Conservation (phyloP, 2,329 filamentous ascomycete genomes). For the Cytospora leucostoma region DNA sequence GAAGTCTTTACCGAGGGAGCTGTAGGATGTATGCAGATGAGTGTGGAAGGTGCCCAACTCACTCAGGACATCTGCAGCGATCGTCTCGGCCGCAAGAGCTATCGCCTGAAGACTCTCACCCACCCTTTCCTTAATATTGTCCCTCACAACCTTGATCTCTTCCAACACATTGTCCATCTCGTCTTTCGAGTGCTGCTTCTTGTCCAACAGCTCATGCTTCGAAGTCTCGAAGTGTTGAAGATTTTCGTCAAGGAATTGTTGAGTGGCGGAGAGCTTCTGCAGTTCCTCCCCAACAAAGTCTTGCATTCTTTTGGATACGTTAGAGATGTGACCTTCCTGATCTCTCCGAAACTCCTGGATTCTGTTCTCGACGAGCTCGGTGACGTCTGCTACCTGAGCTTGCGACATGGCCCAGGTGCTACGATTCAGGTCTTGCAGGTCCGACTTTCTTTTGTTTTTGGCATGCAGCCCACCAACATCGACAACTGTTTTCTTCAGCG, state of each 20-base stretch:
- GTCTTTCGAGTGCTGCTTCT: slow-evolving; percentile 70
- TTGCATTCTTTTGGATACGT: slow-evolving; percentile 71
- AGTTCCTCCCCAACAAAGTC: slow-evolving; percentile 76
- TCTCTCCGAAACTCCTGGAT: slow-evolving; percentile 71
- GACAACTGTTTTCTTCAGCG: slow-evolving; percentile 72
- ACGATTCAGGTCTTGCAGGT: slow-evolving; percentile 78
- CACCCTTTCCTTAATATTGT: slow-evolving; percentile 84
- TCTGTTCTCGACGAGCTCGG: slow-evolving; percentile 72
- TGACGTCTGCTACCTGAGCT: slow-evolving; percentile 73
- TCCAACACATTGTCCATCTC: slow-evolving; percentile 90
- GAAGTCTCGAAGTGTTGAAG: slow-evolving; percentile 67
- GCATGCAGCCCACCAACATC: slow-evolving; percentile 82
- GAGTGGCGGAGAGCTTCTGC: slow-evolving; percentile 68
- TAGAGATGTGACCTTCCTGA: slow-evolving; percentile 70
- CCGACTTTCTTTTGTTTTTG: slow-evolving; percentile 83
- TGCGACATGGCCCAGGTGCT: slow-evolving; percentile 78
- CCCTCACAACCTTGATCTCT: slow-evolving; percentile 86
- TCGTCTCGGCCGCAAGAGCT: slow-evolving; percentile 80
- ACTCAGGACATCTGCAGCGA: slow-evolving; percentile 83
- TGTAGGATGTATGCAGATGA: slow-evolving; percentile 81
- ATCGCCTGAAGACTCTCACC: slow-evolving; percentile 82
- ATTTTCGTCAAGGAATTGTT: slow-evolving; percentile 70
- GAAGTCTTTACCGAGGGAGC: slow-evolving; percentile 80
- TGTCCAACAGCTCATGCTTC: slow-evolving; percentile 66
- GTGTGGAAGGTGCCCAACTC: slow-evolving; percentile 84